Evolutionary conservation across 352 stramenopile genomes (phyloP).

Genomic region (Globisporangium sylvaticum): DNA sequence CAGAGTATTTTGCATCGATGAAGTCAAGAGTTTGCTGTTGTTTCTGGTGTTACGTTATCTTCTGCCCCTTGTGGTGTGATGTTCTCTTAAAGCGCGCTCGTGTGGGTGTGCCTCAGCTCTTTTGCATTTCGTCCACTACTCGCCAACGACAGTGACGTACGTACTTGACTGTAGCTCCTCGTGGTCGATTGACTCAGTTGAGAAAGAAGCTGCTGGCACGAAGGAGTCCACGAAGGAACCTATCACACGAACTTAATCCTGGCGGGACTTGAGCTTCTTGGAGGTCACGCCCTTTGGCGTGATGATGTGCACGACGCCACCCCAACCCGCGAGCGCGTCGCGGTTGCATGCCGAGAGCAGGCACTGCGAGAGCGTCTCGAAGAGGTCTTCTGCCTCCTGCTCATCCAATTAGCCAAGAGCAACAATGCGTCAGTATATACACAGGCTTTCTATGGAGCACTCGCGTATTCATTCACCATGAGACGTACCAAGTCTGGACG

Average conservation of each 20-base stretch:
- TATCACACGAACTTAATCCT: conserved; percentile 44
- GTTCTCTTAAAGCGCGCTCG: background rate
- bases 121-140: background rate
- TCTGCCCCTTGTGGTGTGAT: background rate
- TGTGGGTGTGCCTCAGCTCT: background rate
- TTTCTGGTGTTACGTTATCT: background rate
- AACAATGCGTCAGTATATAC: background rate
- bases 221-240: background rate
- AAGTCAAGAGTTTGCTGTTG: too few relatives aligned
- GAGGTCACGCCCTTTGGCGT: conserved; percentile 80
- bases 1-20: too few relatives aligned
- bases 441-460: background rate
- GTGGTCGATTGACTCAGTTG: background rate
- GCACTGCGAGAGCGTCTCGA: conserved; percentile 98
- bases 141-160: background rate
- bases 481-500: conserved; percentile 91
- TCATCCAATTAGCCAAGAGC: background rate
- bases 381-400: conserved; percentile 92
- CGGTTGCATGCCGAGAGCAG: conserved; percentile 97
- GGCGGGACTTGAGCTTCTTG: conserved; percentile 78
- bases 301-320: conserved; percentile 98
- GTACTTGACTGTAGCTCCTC: background rate
- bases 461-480: background rate
- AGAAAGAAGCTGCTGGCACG: background rate
- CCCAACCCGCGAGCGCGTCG: conserved; percentile 98